Base-by-base conservation (phyloP, 164 flowering plant genomes). In the Cinnamomum chago region DNA sequence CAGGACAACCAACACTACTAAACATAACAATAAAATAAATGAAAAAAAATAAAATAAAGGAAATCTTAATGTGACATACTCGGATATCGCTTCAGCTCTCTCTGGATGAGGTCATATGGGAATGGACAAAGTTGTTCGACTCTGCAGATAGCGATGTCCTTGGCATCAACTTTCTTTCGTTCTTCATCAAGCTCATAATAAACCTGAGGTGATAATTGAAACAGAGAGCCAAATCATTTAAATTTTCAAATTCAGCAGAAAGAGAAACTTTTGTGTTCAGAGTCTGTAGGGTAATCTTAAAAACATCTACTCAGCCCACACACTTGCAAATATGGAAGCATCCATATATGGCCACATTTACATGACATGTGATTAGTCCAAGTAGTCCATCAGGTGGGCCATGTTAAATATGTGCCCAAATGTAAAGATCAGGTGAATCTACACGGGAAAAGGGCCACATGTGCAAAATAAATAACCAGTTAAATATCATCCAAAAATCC, bases 61-160 rank as follows among this genome's bases (percentile, higher is more conserved):
- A 55, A 55, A 55, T 25, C 23, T 6, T 24, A 13, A 14, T 2
- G 51, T 76, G 71, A 62, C 28, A 83, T 93, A 95, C 99, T 95
- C 80, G 98, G 99, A 86, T 93, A 95, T 73, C 97, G 86, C 80
- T 90, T 92, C 77, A 95, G 83, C 85, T 95, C 99, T 66, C 98
- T 81, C 81, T 93, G 99, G 79, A 92, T 78, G 65, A 93, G 98
- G 71, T 95, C 97, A 80, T 92, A 92, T 14, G 99, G 98, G 84
- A 95, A 95, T 17, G 99, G 97, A 73, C 93, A 93, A 76, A 95
- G 97, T 78, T 95, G 99, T 78, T 92, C 98, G 72, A 95, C 97
- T 83, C 99, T 84, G 78, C 99, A 95, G n/a, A 95, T 93, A 20
- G 99, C 98, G 75, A 95, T 75, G 51, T 95, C 98, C 24, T 82